Evolutionary conservation across 768 basidiomycete species (phyloP).

Genomic region (Naematelia encephala): DNA sequence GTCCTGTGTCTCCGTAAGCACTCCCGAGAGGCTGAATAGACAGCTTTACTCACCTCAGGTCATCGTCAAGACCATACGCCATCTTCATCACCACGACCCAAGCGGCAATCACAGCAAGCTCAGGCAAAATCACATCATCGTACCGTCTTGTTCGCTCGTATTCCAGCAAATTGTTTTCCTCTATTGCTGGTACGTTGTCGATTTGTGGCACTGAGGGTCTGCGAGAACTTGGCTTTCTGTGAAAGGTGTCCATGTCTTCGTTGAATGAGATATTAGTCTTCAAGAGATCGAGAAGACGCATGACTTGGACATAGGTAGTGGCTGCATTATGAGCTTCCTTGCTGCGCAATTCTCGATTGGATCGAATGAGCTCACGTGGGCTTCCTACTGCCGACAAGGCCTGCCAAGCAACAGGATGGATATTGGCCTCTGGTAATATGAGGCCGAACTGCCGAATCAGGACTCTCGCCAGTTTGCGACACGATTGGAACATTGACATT

Average conservation of each 20-base stretch:
- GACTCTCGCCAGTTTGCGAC: slow-evolving; percentile 63
- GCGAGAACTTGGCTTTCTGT: neutral
- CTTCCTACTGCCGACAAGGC: slow-evolving; percentile 65
- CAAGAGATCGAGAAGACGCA: slow-evolving; percentile 23
- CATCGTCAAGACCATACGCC: slow-evolving; percentile 77
- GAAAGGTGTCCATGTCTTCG: neutral
- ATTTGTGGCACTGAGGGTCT: neutral
- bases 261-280: slow-evolving; percentile 31
- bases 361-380: slow-evolving; percentile 52
- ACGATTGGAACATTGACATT: slow-evolving; percentile 59
- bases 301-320: slow-evolving; percentile 28
- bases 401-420: slow-evolving; percentile 74
- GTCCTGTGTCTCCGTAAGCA: slow-evolving; percentile 23
- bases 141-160: slow-evolving; percentile 59
- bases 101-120: slow-evolving; percentile 58
- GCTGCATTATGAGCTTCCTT: slow-evolving; percentile 24
- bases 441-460: slow-evolving; percentile 61
- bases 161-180: slow-evolving; percentile 58
- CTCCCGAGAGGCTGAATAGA: too few relatives aligned
- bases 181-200: neutral
- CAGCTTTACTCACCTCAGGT: slow-evolving; percentile 55
- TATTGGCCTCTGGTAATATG: slow-evolving; percentile 69
- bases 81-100: slow-evolving; percentile 74
- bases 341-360: neutral
- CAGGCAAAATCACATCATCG: slow-evolving; percentile 61